Conservation (phyloP, 1,139 yeast species). For the Kodamaea plutei region DNA sequence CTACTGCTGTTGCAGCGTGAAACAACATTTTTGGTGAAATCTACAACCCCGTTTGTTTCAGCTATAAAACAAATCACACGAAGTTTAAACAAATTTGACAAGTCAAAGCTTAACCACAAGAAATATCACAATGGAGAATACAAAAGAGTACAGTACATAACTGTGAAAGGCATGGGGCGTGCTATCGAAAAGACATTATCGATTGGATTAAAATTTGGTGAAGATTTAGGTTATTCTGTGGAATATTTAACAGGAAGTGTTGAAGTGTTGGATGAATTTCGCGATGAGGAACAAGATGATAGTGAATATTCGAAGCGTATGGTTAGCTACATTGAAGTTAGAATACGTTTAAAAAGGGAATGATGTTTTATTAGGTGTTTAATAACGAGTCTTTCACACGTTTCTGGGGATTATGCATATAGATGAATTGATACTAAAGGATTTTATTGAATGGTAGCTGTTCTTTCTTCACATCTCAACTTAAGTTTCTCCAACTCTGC, state of each 20-base stretch:
- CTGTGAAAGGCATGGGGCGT: slow-evolving; percentile 67
- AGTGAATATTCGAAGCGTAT: slow-evolving; percentile 44
- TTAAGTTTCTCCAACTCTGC: slow-evolving; percentile 43
- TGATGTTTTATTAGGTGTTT: too few species aligned
- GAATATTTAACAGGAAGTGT: slow-evolving; percentile 56
- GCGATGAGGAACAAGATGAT: slow-evolving; percentile 23
- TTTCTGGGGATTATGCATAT: too few species aligned
- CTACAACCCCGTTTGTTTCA: slow-evolving; percentile 58
- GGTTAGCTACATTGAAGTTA: slow-evolving; percentile 57
- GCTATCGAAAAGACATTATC: slow-evolving; percentile 53
- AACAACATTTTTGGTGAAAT: slow-evolving; percentile 51
- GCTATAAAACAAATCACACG: slow-evolving; percentile 56
- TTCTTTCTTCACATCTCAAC: slow-evolving; percentile 32
- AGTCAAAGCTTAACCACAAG: slow-evolving; percentile 21
- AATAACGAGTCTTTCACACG: too few species aligned
- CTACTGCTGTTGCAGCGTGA: slow-evolving; percentile 34
- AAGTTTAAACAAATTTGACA: slow-evolving; percentile 37
- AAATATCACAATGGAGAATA: slow-evolving; percentile 39
- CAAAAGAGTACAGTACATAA: slow-evolving; percentile 39
- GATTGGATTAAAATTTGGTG: slow-evolving; percentile 50
- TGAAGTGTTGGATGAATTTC: slow-evolving; percentile 61
- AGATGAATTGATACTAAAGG: too few species aligned
- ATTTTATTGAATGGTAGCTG: too few species aligned
- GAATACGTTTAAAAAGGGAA: slow-evolving; percentile 39
- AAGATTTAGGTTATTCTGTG: slow-evolving; percentile 40